phyloP scores from a whole-genome alignment of 1,284 basidiomycete species.

The Entoloma clypeatum region DNA sequence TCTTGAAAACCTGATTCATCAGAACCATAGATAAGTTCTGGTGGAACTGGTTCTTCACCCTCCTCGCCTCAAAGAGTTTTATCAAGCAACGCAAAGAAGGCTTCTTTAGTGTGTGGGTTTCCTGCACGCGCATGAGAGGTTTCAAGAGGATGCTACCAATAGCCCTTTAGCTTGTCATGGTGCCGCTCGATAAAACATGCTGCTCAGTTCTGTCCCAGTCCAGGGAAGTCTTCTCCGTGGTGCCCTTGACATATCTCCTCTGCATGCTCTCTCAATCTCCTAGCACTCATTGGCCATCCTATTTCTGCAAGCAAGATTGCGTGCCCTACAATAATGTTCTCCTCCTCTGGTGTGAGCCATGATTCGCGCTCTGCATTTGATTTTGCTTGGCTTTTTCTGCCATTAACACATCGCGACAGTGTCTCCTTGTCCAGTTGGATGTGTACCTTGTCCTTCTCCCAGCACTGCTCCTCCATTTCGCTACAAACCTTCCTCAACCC shows the following conservation, averaged over 20 bases:
- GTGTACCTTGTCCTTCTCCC: too few relatives aligned
- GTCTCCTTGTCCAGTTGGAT: too few relatives aligned
- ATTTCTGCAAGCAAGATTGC: too few relatives aligned
- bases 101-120: conserved; percentile 32
- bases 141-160: conserved; percentile 30
- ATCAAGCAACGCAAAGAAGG: conserved; percentile 27
- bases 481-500: too few relatives aligned
- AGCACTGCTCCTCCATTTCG: too few relatives aligned
- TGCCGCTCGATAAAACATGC: conserved; percentile 32
- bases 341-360: too few relatives aligned
- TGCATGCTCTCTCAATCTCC: conserved; percentile 29
- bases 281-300: too few relatives aligned
- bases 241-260: conserved; percentile 27
- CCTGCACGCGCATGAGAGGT: conserved; percentile 29
- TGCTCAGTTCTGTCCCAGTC: conserved; percentile 37
- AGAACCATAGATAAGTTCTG: conserved; percentile 26
- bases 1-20: conserved; percentile 33
- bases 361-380: too few relatives aligned
- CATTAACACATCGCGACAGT: too few relatives aligned
- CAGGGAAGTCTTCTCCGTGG: conserved; percentile 29
- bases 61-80: conserved; percentile 5
- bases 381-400: too few relatives aligned
- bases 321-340: too few relatives aligned
- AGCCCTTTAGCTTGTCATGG: conserved; percentile 23
- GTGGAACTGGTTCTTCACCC: background rate